A percentile compares a stretch with the other conserved stretches of the same genome.
Conservation (phyloP, 2,329 filamentous ascomycete genomes). For the Chaetomium sp. region DNA sequence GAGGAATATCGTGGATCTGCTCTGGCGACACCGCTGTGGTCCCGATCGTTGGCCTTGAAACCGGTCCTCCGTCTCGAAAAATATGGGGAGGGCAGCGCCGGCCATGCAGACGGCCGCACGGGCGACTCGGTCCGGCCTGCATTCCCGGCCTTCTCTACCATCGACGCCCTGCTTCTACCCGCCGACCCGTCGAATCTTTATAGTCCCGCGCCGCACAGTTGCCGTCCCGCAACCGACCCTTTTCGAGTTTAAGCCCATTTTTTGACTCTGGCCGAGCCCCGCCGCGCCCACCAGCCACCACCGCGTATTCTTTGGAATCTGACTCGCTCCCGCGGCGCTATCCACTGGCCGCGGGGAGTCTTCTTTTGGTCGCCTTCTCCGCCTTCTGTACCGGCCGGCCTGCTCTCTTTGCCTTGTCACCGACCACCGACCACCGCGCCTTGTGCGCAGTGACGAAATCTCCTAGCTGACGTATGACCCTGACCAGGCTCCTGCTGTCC, state of each 20-base stretch:
- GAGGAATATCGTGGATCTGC: constrained; percentile 8
- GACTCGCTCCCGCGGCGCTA: neutral
- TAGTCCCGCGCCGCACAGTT: constrained; percentile 19
- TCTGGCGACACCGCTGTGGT: constrained; percentile 7
- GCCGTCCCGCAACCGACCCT: constrained; percentile 13
- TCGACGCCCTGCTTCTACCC: constrained; percentile 10
- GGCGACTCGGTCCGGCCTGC: constrained; percentile 4
- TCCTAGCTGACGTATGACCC: constrained; percentile 27
- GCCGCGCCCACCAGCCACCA: constrained; percentile 1
- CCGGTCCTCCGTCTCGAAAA: constrained; percentile 15
- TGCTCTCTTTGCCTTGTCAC: constrained; percentile 8
- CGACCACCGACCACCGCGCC: constrained; percentile 4
- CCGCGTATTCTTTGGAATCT: neutral
- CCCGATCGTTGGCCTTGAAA: constrained; percentile 21
- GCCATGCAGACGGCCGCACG: constrained; percentile 14
- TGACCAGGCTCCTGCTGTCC: constrained; percentile 24
- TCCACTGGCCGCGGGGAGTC: neutral
- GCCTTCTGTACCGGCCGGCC: constrained; percentile 3
- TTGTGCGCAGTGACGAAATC: constrained; percentile 19
- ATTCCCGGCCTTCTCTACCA: constrained; percentile 1
- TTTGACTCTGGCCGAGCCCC: constrained; percentile 11
- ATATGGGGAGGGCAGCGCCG: constrained; percentile 7
- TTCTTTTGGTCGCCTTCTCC: neutral
- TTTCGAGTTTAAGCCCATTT: constrained; percentile 8
- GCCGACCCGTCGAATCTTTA: constrained; percentile 12